phyloP scores from a whole-genome alignment of 1,284 basidiomycete genomes.

The Gymnopus androsaceus region DNA sequence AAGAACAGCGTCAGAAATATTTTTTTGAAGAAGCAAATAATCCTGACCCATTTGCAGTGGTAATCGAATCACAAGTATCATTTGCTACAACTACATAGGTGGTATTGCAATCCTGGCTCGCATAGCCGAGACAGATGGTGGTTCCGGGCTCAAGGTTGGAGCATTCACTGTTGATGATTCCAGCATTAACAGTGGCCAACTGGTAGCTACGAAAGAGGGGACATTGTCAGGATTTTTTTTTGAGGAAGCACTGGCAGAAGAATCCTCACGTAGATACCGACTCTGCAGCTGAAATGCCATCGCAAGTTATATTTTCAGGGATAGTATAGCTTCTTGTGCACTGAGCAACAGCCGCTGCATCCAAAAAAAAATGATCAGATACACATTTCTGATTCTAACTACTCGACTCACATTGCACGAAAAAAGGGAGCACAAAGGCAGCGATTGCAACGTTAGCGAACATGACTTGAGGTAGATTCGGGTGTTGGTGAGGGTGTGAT shows the following conservation, averaged over 20 bases:
- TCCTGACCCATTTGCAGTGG: constrained; percentile 26
- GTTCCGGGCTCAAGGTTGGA: constrained; percentile 54
- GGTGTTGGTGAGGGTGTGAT: background rate
- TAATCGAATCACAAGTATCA: constrained; percentile 55
- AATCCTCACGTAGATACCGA: constrained; percentile 67
- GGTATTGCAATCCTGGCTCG: constrained; percentile 47
- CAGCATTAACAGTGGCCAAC: constrained; percentile 60
- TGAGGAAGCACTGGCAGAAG: constrained; percentile 5
- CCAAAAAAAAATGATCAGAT: constrained; percentile 21
- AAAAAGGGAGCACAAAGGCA: constrained; percentile 42
- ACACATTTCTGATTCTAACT: background rate
- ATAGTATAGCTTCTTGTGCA: constrained; percentile 63
- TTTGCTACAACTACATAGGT: constrained; percentile 50
- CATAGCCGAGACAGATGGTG: constrained; percentile 51
- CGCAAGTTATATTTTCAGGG: constrained; percentile 62
- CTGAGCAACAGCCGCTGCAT: constrained; percentile 42
- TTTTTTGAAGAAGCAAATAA: too few species aligned
- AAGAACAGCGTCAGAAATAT: too few species aligned
- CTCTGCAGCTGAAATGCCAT: constrained; percentile 64
- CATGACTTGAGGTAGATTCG: constrained; percentile 40
- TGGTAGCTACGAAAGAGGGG: constrained; percentile 56
- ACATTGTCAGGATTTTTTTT: constrained; percentile 3
- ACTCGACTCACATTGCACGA: constrained; percentile 37
- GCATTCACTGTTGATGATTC: constrained; percentile 52
- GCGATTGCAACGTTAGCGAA: constrained; percentile 45